Percentiles rank a stretch among this genome's conserved stretches.
Conservation (phyloP, 306 rosid genomes). For the Lagenaria siceraria region DNA sequence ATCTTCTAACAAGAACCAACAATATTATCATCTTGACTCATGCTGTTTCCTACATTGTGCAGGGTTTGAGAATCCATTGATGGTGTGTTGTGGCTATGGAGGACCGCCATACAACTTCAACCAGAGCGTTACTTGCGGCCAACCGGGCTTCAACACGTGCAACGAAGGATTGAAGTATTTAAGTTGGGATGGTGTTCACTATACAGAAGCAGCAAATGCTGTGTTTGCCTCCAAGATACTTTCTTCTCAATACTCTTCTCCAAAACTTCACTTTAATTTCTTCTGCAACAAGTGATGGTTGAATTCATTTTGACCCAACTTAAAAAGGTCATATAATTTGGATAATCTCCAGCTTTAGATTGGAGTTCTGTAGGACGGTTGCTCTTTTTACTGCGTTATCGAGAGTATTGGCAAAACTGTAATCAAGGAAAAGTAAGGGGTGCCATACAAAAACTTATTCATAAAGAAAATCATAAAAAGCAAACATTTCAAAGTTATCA, state of each 20-base stretch:
- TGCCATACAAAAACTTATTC: too few relatives aligned
- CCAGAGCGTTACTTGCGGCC: constrained; percentile 6
- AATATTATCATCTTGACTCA: background rate
- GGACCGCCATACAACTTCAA: constrained; percentile 23
- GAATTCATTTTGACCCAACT: background rate
- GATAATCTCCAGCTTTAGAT: background rate
- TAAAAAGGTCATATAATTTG: background rate
- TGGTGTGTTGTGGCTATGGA: constrained; percentile 22
- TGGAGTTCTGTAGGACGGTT: background rate
- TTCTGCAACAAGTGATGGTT: constrained; percentile 8
- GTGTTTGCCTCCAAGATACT: constrained; percentile 19
- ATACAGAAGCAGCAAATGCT: constrained; percentile 22
- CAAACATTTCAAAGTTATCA: too few relatives aligned
- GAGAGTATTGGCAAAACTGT: background rate
- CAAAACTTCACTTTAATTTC: constrained; percentile 5
- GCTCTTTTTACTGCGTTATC: background rate
- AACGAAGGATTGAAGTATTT: constrained; percentile 14
- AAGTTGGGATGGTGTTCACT: constrained; percentile 28
- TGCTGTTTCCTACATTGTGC: background rate
- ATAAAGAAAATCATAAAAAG: too few relatives aligned
- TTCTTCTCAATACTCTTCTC: constrained; percentile 17
- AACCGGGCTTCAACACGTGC: constrained; percentile 12
- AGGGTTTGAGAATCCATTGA: constrained; percentile 20
- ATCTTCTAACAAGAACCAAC: background rate
- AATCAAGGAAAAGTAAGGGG: background rate